Base-by-base conservation (phyloP, 202 grass and related monocot species). In the Digitaria exilis region DNA sequence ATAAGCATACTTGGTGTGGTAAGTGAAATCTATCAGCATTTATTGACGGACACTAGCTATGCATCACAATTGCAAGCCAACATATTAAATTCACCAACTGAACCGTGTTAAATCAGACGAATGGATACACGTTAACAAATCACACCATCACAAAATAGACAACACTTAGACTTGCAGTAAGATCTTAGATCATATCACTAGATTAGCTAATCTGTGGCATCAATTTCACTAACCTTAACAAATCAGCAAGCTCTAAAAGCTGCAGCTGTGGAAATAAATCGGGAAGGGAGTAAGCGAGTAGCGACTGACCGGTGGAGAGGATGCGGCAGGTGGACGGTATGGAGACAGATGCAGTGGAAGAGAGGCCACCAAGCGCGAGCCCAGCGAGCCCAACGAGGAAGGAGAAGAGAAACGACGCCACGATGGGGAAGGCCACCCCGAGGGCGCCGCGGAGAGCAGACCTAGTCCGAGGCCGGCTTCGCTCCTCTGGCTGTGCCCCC, bases 281-380 rank as follows among this genome's bases (percentile, higher is more conserved):
- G 9, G 61, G 56, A 19, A 73, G 18, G 32, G 54, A 75, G 68
- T 15, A 57, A 21, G 24, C 18, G 57, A 80, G 65, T 9, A 55
- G n/a, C 41, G 32, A 43, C 89, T 82, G 59, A 98, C 96, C 89
- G 24, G 83, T 94, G 39, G 96, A 95, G 46, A 98, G 79, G 84
- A 98, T 83, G 78, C 88, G 90, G 83, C 96, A 98, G 71, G 93
- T 94, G 51, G 96, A 96, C 14, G 91, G 87, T 45, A 96, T 66
- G 49, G 93, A 98, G 76, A 94, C 85, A 11, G 91, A 85, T 9
- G 88, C 73, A 13, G 87, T 84, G 49, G 91, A 87, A 0, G 93
- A 96, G 52, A 98, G 75, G 9, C 83, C 75, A n/a, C 89, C 93
- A 48, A 98, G 90, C 30, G 77, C 78, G 48, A 96, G 88, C 41